A percentile compares a stretch with the other conserved stretches of the same genome.
These are phyloP conservation scores for Cladorrhinum sp. DNA, from an alignment of 2,329 filamentous ascomycete species.

Conservation along the genomic window DNA sequence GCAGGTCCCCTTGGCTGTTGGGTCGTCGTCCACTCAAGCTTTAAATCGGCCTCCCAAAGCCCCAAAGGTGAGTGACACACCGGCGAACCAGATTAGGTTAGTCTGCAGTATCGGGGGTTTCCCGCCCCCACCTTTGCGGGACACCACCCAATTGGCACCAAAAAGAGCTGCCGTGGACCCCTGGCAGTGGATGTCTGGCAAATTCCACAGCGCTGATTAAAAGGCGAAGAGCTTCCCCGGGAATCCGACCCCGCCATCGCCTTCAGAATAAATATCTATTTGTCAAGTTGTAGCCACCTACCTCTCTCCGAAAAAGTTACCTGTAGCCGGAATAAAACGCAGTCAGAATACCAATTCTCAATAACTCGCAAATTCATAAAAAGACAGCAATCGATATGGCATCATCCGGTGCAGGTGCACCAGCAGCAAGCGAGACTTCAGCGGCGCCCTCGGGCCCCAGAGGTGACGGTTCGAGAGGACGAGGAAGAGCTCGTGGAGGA, in stretches of 20 bases:
- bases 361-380: background rate
- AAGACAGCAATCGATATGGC: slow-evolving; percentile 16
- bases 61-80: background rate
- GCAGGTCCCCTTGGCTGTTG: background rate
- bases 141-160: background rate
- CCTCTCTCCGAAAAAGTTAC: background rate
- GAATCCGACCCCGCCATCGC: slow-evolving; percentile 22
- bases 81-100: background rate
- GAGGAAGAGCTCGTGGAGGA: slow-evolving; percentile 43
- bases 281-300: background rate
- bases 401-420: slow-evolving; percentile 18
- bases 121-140: background rate
- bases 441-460: slow-evolving; percentile 21
- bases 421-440: slow-evolving; percentile 12
- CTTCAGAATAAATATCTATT: slow-evolving; percentile 2
- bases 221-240: slow-evolving; percentile 11
- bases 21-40: background rate
- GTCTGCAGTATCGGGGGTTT: background rate
- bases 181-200: slow-evolving; percentile 12
- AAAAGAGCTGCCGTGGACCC: slow-evolving; percentile 2
- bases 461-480: slow-evolving; percentile 37
- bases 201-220: slow-evolving; percentile 17
- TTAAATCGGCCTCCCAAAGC: background rate
- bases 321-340: background rate
- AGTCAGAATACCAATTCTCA: background rate